Percentiles rank a stretch among this genome's conserved stretches.
Conservation (phyloP, 2,329 filamentous ascomycete genomes). For the Huntiella decipiens region DNA sequence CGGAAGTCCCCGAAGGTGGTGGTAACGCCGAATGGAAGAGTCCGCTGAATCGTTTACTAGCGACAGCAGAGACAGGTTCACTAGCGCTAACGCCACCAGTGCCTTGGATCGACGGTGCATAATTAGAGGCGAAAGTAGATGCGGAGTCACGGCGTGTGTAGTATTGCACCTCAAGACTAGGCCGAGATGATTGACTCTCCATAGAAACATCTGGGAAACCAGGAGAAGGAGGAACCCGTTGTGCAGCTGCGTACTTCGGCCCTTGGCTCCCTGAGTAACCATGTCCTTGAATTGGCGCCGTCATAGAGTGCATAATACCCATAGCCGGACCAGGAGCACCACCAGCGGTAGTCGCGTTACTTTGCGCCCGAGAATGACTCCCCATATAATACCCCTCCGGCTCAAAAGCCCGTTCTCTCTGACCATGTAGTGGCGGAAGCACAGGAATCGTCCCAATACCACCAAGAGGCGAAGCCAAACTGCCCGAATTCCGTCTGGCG, state of each 20-base stretch:
- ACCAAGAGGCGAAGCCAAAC: conserved; percentile 42
- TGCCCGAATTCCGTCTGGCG: conserved; percentile 43
- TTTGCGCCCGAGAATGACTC: conserved; percentile 11
- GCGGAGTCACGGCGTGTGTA: conserved; percentile 32
- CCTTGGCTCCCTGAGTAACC: not conserved
- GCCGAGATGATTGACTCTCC: conserved; percentile 23
- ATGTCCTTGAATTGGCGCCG: conserved; percentile 2
- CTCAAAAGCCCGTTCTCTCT: conserved; percentile 19
- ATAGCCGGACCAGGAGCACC: not conserved
- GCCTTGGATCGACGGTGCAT: conserved; percentile 17
- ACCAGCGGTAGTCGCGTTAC: conserved; percentile 5
- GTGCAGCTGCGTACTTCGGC: conserved; percentile 12
- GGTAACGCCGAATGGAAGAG: conserved; percentile 79
- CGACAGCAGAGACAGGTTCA: conserved; percentile 14
- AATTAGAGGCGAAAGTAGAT: conserved; percentile 33
- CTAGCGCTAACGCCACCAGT: conserved; percentile 19
- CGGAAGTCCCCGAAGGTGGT: conserved; percentile 14
- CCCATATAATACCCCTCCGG: conserved; percentile 34
- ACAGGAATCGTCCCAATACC: conserved; percentile 17
- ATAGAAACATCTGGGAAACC: conserved; percentile 17
- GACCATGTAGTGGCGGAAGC: conserved; percentile 31
- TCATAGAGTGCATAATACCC: conserved; percentile 5
- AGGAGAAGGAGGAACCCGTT: not conserved
- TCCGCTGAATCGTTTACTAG: conserved; percentile 34
- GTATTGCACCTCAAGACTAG: conserved; percentile 32